A percentile compares a stretch with the other conserved stretches of the same genome.
Conservation (phyloP, 2,329 filamentous ascomycete genomes). For the Paramyrothecium roridum region DNA sequence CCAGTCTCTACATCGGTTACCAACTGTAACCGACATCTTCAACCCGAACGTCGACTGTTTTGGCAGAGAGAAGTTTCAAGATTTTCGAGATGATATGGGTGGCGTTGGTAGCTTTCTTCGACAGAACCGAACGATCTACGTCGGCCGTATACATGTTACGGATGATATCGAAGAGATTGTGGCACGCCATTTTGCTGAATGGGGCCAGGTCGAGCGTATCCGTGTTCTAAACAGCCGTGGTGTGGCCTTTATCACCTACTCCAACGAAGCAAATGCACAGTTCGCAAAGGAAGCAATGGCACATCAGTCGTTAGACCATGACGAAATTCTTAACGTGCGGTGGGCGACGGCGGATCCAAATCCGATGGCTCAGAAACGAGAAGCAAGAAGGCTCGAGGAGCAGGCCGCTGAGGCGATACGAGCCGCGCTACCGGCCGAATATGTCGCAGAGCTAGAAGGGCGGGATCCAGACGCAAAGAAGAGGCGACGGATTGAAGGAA, state of each 20-base stretch:
- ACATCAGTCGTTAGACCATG: constrained; percentile 86
- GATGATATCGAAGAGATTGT: constrained; percentile 98
- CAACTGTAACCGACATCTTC: constrained; percentile 82
- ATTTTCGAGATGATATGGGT: constrained; percentile 97
- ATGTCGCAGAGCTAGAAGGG: constrained; percentile 91
- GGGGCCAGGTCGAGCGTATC: constrained; percentile 85
- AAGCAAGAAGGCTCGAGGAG: constrained; percentile 85
- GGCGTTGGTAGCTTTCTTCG: constrained; percentile 92
- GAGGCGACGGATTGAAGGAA: constrained; percentile 82
- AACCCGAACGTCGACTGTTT: constrained; percentile 96
- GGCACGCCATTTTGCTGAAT: constrained; percentile 91
- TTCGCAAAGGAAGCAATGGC: constrained; percentile 97
- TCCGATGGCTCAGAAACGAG: constrained; percentile 87
- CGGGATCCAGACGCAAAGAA: constrained; percentile 84
- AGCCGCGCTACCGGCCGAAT: constrained; percentile 81
- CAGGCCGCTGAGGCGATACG: constrained; percentile 94
- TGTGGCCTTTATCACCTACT: constrained; percentile 93
- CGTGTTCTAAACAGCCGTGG: constrained; percentile 85
- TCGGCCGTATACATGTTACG: constrained; percentile 89
- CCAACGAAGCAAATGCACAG: constrained; percentile 83
- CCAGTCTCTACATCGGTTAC: constrained; percentile 88
- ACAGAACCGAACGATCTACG: constrained; percentile 90
- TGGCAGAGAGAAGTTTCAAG: constrained; percentile 79
- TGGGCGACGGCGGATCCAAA: constrained; percentile 98
- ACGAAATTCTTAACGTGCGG: constrained; percentile 89